These are phyloP conservation scores for Byssoonygena ceratinophila DNA, from an alignment of 2,329 filamentous ascomycete species.

Conservation along the genomic window DNA sequence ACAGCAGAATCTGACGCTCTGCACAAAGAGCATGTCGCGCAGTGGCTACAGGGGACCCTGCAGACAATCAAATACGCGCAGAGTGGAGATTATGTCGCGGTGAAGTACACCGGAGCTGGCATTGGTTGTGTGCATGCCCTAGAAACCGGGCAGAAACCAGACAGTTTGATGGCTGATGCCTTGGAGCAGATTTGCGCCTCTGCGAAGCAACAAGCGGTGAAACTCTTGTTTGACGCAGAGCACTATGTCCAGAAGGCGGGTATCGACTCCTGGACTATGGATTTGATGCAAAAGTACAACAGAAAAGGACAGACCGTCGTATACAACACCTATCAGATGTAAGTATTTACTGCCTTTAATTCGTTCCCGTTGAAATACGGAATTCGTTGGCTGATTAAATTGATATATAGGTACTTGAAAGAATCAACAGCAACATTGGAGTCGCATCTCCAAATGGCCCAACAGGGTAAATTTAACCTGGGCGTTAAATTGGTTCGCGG, in stretches of 20 bases:
- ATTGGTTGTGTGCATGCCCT: slow-evolving; percentile 15
- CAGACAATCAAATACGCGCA: slow-evolving; percentile 44
- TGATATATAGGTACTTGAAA: slow-evolving; percentile 34
- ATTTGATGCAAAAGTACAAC: slow-evolving; percentile 46
- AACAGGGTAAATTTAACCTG: slow-evolving; percentile 40
- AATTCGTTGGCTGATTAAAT: neutral
- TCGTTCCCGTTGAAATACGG: too few species aligned
- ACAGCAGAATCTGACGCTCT: slow-evolving; percentile 25
- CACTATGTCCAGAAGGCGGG: slow-evolving; percentile 43
- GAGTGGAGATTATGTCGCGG: slow-evolving; percentile 42
- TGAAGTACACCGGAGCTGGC: slow-evolving; percentile 66
- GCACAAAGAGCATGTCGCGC: slow-evolving; percentile 26
- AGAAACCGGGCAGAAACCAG: slow-evolving; percentile 14
- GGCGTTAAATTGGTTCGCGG: slow-evolving; percentile 46
- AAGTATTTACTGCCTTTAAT: neutral
- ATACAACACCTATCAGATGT: slow-evolving; percentile 45
- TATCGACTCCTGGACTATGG: slow-evolving; percentile 45
- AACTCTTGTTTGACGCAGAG: slow-evolving; percentile 46
- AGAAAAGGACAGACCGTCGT: slow-evolving; percentile 41
- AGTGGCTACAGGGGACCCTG: slow-evolving; percentile 45
- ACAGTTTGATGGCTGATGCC: slow-evolving; percentile 15
- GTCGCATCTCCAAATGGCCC: slow-evolving; percentile 38
- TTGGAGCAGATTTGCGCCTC: slow-evolving; percentile 19
- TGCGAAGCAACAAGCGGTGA: slow-evolving; percentile 21
- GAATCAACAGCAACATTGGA: slow-evolving; percentile 38